A percentile compares a stretch with the other conserved stretches of the same genome.
Evolutionary conservation across 2,329 filamentous ascomycete genomes (phyloP).

Genomic region (Sporothrix schenckii): DNA sequence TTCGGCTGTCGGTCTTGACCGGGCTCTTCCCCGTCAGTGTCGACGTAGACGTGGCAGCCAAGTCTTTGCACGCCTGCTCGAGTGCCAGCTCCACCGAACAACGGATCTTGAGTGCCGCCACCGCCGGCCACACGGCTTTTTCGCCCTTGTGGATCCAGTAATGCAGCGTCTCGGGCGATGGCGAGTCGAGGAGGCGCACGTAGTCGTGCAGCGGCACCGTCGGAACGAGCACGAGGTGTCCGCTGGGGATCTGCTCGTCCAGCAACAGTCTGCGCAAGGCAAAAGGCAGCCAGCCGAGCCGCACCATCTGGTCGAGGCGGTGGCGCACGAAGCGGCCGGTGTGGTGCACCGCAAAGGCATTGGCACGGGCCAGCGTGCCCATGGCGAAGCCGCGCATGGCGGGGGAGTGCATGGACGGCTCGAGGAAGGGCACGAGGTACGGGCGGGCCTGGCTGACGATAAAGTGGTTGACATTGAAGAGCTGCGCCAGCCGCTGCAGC

Average conservation of each 20-base stretch:
- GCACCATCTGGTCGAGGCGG: constrained; percentile 77
- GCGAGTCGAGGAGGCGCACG: constrained; percentile 76
- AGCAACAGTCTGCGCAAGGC: constrained; percentile 75
- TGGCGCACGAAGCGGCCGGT: constrained; percentile 59
- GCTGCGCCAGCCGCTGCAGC: constrained; percentile 72
- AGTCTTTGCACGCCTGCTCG: constrained; percentile 74
- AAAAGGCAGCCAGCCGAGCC: constrained; percentile 70
- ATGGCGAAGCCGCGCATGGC: constrained; percentile 51
- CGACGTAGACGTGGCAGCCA: constrained; percentile 5
- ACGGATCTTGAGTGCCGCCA: constrained; percentile 77
- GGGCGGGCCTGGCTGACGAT: constrained; percentile 91
- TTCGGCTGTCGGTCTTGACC: constrained; percentile 1
- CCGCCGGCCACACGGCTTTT: constrained; percentile 85
- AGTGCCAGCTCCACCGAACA: constrained; percentile 87
- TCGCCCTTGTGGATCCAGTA: constrained; percentile 88
- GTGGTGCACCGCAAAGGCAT: constrained; percentile 33
- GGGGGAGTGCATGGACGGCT: constrained; percentile 78
- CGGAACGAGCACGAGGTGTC: constrained; percentile 74
- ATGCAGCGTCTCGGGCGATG: constrained; percentile 72
- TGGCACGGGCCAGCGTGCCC: constrained; percentile 61
- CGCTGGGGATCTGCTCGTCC: constrained; percentile 76
- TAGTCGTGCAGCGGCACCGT: constrained; percentile 75
- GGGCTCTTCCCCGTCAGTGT: constrained; percentile 20
- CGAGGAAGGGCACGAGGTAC: constrained; percentile 83
- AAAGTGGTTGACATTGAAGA: constrained; percentile 94